Base-by-base conservation (phyloP, 2,329 filamentous ascomycete genomes). In the Aspergillus luchuensis region DNA sequence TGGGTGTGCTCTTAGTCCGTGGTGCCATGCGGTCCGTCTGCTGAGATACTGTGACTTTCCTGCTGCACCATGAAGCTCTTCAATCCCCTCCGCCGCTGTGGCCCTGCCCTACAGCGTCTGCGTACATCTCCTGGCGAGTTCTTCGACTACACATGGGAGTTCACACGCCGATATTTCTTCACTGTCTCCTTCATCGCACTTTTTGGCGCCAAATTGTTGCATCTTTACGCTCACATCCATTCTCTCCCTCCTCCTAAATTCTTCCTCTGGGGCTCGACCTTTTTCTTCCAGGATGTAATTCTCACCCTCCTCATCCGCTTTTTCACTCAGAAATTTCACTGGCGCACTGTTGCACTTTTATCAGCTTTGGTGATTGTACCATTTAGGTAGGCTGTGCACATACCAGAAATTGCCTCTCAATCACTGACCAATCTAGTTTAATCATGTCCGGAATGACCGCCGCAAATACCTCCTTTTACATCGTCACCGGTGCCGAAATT, bases 401-500 rank as follows among this genome's bases (percentile, higher is more conserved):
- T n/a, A 19, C 10, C 28, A 13, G 63, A 43, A 13, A 25, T 2
- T 4, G 10, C 10, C 28, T 56, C 57, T 55, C 25, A 1, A 30
- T 33, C 43, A 13, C 41, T 28, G 2, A 17, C 15, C 10, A 38
- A 28, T n/a, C 41, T 54, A 74, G 72, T 63, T 51, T 75, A 6
- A 41, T 69, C 10, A 67, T 75, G 56, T 74, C 72, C 17, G 69
- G 67, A 41, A 75, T 75, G 73, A 67, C 72, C 36, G 62, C 72
- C 6, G 67, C 73, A 33, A 75, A 74, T 51, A 67, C 66, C 51
- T 75, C 72, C 36, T 74, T 76, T 52, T 76, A 71, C 53, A 56
- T 74, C 25, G 68, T 70, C 11, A 74, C 70, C 38, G 73, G 74
- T 7, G 72, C 73, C 28, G 74, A 76, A 60, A 75, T 76, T 43